Conservation (phyloP, 805 yeast genomes). For the Candida silvatica region DNA sequence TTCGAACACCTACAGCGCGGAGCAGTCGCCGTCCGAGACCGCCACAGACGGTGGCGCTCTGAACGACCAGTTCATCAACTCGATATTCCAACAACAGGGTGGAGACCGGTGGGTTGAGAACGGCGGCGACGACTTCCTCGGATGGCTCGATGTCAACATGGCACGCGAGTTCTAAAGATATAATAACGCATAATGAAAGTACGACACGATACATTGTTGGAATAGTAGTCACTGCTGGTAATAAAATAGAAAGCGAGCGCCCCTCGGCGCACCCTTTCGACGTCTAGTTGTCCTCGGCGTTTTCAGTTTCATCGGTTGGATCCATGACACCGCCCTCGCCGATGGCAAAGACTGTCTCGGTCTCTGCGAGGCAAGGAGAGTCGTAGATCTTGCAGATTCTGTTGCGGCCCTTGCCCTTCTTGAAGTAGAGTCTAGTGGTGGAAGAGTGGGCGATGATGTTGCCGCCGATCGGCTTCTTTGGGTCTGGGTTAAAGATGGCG, state of each 20-base stretch:
- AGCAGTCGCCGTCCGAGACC: neutral
- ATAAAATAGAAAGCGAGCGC: no score
- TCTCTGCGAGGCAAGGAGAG: constrained; percentile 93
- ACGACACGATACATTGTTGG: no score
- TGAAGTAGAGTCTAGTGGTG: constrained; percentile 83
- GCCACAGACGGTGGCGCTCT: constrained; percentile 17
- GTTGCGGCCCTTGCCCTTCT: constrained; percentile 86
- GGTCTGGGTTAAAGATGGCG: constrained; percentile 82
- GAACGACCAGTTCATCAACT: constrained; percentile 30
- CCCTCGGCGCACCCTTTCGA: no score
- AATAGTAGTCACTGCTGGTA: no score
- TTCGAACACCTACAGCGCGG: constrained; percentile 1
- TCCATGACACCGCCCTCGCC: constrained; percentile 97
- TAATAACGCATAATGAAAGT: no score
- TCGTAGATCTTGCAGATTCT: constrained; percentile 93
- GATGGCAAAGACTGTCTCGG: constrained; percentile 91
- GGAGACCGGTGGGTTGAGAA: constrained; percentile 83
- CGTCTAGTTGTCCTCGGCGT: constrained; percentile 51
- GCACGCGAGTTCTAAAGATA: constrained; percentile 43
- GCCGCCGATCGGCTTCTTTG: constrained; percentile 98
- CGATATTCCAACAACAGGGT: constrained; percentile 73
- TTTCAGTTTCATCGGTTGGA: constrained; percentile 45
- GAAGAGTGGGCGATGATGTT: constrained; percentile 96
- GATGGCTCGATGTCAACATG: constrained; percentile 87
- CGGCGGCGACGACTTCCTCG: constrained; percentile 71